Evolutionary conservation across 176 grass and related monocot species (phyloP), one percentile per base, ranked within the genome.

Genomic region (Aegilops longissima): DNA sequence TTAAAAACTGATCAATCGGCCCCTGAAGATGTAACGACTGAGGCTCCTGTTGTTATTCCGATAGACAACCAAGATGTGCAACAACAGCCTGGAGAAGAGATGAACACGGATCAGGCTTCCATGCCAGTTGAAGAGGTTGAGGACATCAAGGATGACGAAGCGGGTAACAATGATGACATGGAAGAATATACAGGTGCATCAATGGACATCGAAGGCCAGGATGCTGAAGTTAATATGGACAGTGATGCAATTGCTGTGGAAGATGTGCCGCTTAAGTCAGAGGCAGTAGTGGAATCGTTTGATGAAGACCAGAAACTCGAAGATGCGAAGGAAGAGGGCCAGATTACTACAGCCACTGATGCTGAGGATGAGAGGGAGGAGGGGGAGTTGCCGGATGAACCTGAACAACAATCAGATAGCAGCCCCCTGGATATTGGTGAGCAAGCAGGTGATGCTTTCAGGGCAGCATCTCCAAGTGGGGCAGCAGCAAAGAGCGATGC

Each of bases 351-450:
- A 72, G 67, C 73, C 68, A 72, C 87, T 0, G 94, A 93, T 75
- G 84, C 27, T 67, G 96, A 98, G 6, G 97, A 99, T 45, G 92
- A 96, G 12, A 92, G 83, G 82, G 96, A 98, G 67, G 96, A 98
- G 71, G 97, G 96, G 5, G 96, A 98, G 72, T 80, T 91, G 83
- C 82, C 68, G 0, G 94, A 94, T 52, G 97, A 99, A 68, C 83
- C 86, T 39, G 97, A 99, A 63, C 93, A 83, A 66, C 93, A 87
- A 35, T 79, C 80, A 82, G 93, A 95, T 39, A 89, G 78, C 76
- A 84, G 56, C 70, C 61, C 84, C 17, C 31, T 78, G 17, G 84
- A 69, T 86, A n/a, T 75, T 54, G 83, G 54, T 75, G 77, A 93
- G 44, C 83, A 91, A 92, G 69, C 59, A 10, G 66, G 83, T 68